Percentiles rank a stretch among this genome's conserved stretches.
These are phyloP conservation scores for Tephrocybe sp. DNA, from an alignment of 768 basidiomycete genomes.

Conservation along the genomic window DNA sequence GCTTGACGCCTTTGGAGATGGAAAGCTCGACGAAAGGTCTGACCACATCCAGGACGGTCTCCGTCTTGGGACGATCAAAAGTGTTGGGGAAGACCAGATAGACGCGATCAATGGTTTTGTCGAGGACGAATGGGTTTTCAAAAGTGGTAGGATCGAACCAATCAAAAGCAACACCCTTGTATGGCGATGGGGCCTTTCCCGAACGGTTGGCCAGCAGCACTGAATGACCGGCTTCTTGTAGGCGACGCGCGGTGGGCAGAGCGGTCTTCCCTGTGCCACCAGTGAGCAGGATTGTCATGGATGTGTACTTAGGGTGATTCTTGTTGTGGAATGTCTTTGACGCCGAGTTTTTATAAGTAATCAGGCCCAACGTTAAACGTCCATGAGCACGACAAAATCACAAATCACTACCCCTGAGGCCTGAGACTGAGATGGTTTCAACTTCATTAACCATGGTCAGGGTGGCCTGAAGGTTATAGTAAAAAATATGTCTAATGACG, in stretches of 20 bases:
- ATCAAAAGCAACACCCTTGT: conserved; percentile 31
- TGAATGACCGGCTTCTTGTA: conserved; percentile 23
- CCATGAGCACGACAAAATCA: no score
- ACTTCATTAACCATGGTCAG: no score
- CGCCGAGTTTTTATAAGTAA: no score
- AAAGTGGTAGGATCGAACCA: conserved; percentile 34
- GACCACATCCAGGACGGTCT: conserved; percentile 17
- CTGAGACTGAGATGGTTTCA: no score
- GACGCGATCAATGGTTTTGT: conserved; percentile 19
- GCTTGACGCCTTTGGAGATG: conserved; percentile 30
- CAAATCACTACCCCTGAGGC: no score
- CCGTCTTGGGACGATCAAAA: conserved; percentile 15
- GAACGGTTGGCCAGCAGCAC: conserved; percentile 30
- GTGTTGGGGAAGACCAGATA: conserved; percentile 29
- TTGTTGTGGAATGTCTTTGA: no score
- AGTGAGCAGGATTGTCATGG: conserved; percentile 31
- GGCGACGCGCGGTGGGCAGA: conserved; percentile 23
- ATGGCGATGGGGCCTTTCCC: conserved; percentile 23
- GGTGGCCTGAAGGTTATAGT: no score
- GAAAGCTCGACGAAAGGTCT: conserved; percentile 34
- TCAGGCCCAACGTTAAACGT: no score
- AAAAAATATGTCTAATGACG: no score
- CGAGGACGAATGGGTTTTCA: conserved; percentile 28
- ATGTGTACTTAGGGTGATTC: no score
- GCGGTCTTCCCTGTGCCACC: conserved; percentile 36